Evolutionary conservation across 208 protist genomes (phyloP), one percentile per base, ranked within the genome.

Genomic region (Entamoeba histolytica): DNA sequence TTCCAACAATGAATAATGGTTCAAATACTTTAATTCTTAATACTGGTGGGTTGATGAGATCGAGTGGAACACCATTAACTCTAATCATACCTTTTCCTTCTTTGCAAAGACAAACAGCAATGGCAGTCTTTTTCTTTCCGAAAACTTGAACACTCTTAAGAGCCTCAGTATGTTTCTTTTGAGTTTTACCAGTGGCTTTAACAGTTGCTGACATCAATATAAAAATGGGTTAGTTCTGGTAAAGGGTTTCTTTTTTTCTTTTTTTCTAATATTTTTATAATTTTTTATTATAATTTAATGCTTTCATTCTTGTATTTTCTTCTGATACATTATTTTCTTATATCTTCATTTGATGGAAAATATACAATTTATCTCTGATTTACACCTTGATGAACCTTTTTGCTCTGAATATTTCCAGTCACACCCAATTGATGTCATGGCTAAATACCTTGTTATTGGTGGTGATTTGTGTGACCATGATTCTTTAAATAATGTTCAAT

Each of bases 11-110:
- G 47, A 98, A 96, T 61, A 99, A 93, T 92, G 99, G 98, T 95
- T 98, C 97, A 92, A 96, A 94, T 93, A 99, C 97, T 97, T 99
- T 99, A 93, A 96, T 96, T 94, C 98, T 96, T 92, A 99, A 98
- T 57, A 97, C 96, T 95, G 99, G 97, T 73, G 98, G 98, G 94
- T 98, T 94, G 92, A 99, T 96, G 91, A 99, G 96, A 91, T 99
- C 97, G 52, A 99, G 95, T 92, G 99, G 98, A 87, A 96, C 95
- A 94, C 98, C 98, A 95, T 99, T 99, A 92, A 99, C 96, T 94
- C 97, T 97, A 95, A 99, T 98, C 92, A 98, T 96, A 95, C 99
- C 99, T 94, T 97, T 97, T 92, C 98, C 98, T 93, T 97, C 95
- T 94, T 97, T 99, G 95, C 97, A 97, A 94, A 98, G 98, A 49